Percentiles rank a stretch among this genome's conserved stretches.
phyloP scores from a whole-genome alignment of 1,284 basidiomycete species.

The Ganoderma resinaceum region DNA sequence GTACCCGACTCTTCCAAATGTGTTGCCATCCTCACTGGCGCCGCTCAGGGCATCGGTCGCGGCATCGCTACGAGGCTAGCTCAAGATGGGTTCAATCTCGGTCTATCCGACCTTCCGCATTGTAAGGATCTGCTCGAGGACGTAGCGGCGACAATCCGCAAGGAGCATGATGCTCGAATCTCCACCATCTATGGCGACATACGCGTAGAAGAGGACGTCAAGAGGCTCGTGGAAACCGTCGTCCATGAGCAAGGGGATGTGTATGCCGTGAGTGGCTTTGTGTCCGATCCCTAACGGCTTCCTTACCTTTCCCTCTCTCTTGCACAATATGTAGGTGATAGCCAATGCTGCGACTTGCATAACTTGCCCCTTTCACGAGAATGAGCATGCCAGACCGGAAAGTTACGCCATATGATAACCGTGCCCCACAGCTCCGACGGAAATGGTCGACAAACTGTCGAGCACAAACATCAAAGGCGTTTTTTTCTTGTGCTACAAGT shows the following conservation, averaged over 20 bases:
- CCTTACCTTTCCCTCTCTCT: background rate
- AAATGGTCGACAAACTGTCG: conserved; percentile 18
- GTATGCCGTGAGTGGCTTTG: conserved; percentile 20
- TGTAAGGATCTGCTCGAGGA: conserved; percentile 37
- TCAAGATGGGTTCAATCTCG: conserved; percentile 48
- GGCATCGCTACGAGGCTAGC: conserved; percentile 50
- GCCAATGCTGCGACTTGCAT: conserved; percentile 40
- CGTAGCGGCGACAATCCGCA: conserved; percentile 40
- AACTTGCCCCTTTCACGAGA: conserved; percentile 20
- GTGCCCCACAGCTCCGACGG: conserved; percentile 14
- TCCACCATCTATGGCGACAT: conserved; percentile 38
- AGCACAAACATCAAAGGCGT: conserved; percentile 41
- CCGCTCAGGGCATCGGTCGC: conserved; percentile 48
- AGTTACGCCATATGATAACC: no score
- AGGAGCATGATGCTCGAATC: conserved; percentile 37
- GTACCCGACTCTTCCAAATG: conserved; percentile 5
- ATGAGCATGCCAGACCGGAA: no score
- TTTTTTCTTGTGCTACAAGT: conserved; percentile 43
- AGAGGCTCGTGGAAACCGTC: conserved; percentile 36
- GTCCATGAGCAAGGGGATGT: conserved; percentile 38
- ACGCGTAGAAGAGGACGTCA: conserved; percentile 39
- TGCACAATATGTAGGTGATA: conserved; percentile 37
- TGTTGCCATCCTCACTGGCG: conserved; percentile 46
- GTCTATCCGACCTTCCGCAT: conserved; percentile 44
- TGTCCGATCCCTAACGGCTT: no score